These are phyloP conservation scores for Lentinula sp. DNA, from an alignment of 768 basidiomycete species.

Conservation along the genomic window DNA sequence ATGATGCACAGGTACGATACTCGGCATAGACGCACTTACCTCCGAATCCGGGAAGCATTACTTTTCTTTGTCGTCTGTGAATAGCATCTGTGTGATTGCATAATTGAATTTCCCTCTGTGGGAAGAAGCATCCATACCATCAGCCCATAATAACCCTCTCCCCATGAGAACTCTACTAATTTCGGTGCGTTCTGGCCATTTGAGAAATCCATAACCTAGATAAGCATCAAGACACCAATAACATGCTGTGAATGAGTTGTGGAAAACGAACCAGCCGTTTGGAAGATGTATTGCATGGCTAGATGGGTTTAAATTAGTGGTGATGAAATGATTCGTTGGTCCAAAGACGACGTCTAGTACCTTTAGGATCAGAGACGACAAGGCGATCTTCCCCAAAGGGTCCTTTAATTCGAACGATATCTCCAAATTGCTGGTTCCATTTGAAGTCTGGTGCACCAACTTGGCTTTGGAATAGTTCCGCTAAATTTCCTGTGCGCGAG, in stretches of 20 bases:
- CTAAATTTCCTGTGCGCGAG: constrained; percentile 34
- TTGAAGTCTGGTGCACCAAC: constrained; percentile 45
- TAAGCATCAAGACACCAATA: constrained; percentile 1
- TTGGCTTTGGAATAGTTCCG: constrained; percentile 44
- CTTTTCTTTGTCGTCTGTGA: constrained; percentile 48
- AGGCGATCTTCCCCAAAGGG: constrained; percentile 15
- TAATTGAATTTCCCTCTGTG: background rate
- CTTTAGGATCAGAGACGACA: background rate
- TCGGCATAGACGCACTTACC: constrained; percentile 19
- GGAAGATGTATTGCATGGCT: constrained; percentile 51
- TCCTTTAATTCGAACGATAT: constrained; percentile 39
- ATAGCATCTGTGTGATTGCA: constrained; percentile 24
- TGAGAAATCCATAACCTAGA: constrained; percentile 46
- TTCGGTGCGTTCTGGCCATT: constrained; percentile 44
- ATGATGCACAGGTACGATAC: background rate
- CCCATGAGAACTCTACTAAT: constrained; percentile 46
- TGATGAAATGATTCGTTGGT: no score
- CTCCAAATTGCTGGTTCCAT: constrained; percentile 43
- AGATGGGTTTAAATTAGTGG: constrained; percentile 21
- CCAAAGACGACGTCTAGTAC: no score
- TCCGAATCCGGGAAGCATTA: constrained; percentile 53
- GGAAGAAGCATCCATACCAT: constrained; percentile 27
- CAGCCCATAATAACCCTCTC: constrained; percentile 48
- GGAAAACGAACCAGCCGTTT: constrained; percentile 36
- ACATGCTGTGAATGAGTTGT: background rate